Evolutionary conservation across 2,329 filamentous ascomycete species (phyloP), one percentile per base, ranked within the genome.

Genomic region (Pseudopithomyces maydicus): DNA sequence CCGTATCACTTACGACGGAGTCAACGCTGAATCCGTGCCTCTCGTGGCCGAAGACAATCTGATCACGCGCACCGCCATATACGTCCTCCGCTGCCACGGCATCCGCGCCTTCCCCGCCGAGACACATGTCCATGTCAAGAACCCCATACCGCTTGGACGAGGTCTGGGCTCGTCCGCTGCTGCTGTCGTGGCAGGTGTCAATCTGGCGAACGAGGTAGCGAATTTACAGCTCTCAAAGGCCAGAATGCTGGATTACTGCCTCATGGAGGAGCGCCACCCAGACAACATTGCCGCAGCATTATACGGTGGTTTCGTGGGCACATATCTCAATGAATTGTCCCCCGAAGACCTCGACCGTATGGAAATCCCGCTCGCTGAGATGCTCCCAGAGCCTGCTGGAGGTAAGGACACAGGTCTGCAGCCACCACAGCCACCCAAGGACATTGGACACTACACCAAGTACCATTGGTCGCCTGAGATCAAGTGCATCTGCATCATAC

Each of bases 401-500:
- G 95, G 95, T 52, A 83, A 93, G 47, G 93, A 98, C 76, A 98
- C 94, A 0, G 94, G 95, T 39, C 83, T 90, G 68, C 88, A 82
- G 66, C 95, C 95, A 19, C 94, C 95, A 5, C 85, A 91, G 73
- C 95, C 95, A n/a, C 95, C 95, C 2, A 75, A 89, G 65, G 91
- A 92, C 69, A 98, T 99, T 68, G 95, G 94, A 47, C 93, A 97
- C 77, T 96, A 96, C 80, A 93, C 96, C 79, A 94, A 93, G 77
- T 98, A 97, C 77, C 87, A 88, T 41, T 98, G 94, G 94, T 90
- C 92, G 56, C 87, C 88, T 62, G 91, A 96, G 76, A 97, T 99
- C 82, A 98, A 97, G 82, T 94, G 93, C 60, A 89, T 99, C 63
- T 92, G 93, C 64, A 94, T 99, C 68, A 97, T 99, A 59, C 95